These are phyloP conservation scores for Penicillium canariense DNA, from an alignment of 495 filamentous ascomycete genomes.

Conservation along the genomic window DNA sequence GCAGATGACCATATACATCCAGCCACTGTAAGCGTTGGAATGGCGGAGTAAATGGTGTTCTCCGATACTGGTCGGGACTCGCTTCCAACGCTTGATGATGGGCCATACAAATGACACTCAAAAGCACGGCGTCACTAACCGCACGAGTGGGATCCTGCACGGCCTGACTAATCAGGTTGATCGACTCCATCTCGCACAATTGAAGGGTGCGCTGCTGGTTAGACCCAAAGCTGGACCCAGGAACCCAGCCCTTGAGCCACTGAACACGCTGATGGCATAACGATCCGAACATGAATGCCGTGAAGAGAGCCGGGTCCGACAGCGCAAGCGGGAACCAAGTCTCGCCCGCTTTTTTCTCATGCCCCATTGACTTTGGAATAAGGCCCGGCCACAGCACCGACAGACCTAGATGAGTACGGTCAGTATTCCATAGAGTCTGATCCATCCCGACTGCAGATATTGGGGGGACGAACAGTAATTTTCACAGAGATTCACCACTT, in stretches of 20 bases:
- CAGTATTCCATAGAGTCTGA: neutral
- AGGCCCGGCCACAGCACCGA: constrained; percentile 38
- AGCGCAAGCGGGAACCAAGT: constrained; percentile 38
- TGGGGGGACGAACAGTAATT: constrained; percentile 23
- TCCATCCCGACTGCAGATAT: neutral
- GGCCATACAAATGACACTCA: constrained; percentile 44
- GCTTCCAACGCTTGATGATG: constrained; percentile 34
- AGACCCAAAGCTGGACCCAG: constrained; percentile 18
- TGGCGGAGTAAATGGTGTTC: constrained; percentile 36
- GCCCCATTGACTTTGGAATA: constrained; percentile 17
- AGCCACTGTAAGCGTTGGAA: constrained; percentile 44
- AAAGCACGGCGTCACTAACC: constrained; percentile 35
- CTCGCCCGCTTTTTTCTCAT: constrained; percentile 9
- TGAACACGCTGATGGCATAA: constrained; percentile 42
- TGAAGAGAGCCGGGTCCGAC: constrained; percentile 37
- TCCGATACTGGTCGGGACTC: constrained; percentile 7
- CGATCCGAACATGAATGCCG: constrained; percentile 39
- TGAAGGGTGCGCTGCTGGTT: constrained; percentile 30
- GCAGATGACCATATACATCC: constrained; percentile 39
- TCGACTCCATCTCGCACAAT: constrained; percentile 37
- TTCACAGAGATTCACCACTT: constrained; percentile 25
- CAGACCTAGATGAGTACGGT: constrained; percentile 17
- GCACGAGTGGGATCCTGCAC: constrained; percentile 32
- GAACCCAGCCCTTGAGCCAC: constrained; percentile 31
- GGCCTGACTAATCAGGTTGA: constrained; percentile 37